phyloP scores from a whole-genome alignment of 2,329 filamentous ascomycete species.

The Ceratocystis diversiconidia region DNA sequence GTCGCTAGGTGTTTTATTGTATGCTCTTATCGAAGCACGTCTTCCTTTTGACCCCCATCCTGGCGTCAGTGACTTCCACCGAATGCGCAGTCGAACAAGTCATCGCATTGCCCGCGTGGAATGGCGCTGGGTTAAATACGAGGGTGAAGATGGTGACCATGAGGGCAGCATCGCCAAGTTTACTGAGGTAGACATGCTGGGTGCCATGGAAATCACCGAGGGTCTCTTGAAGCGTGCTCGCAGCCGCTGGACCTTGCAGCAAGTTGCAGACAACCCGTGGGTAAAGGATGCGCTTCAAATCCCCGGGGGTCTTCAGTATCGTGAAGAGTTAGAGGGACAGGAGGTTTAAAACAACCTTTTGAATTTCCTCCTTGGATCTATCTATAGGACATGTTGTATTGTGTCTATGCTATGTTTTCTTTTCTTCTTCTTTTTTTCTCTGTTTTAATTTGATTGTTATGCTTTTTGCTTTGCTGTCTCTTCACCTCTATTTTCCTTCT shows the following conservation, averaged over 20 bases:
- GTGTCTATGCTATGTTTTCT: slow-evolving; percentile 17
- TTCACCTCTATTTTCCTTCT: slow-evolving; percentile 1
- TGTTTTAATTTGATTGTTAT: slow-evolving; percentile 6
- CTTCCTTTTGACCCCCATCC: slow-evolving; percentile 86
- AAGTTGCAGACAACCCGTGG: slow-evolving; percentile 62
- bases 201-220: slow-evolving; percentile 70
- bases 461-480: slow-evolving; percentile 1
- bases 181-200: slow-evolving; percentile 50
- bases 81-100: slow-evolving; percentile 66
- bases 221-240: slow-evolving; percentile 70
- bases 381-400: slow-evolving; percentile 6
- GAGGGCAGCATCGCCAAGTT: slow-evolving; percentile 50
- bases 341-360: slow-evolving; percentile 28
- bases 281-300: slow-evolving; percentile 59
- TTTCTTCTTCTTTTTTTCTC: slow-evolving; percentile 3
- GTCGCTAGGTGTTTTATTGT: slow-evolving; percentile 86
- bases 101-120: slow-evolving; percentile 93
- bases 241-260: slow-evolving; percentile 59
- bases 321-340: slow-evolving; percentile 44
- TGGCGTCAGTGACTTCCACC: slow-evolving; percentile 58
- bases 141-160: slow-evolving; percentile 74
- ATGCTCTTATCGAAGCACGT: slow-evolving; percentile 83
- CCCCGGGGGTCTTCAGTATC: slow-evolving; percentile 44
- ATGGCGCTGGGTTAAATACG: slow-evolving; percentile 86
- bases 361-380: not conserved